These are phyloP conservation scores for Plasmopara muralis DNA, from an alignment of 352 stramenopile genomes.

Conservation along the genomic window DNA sequence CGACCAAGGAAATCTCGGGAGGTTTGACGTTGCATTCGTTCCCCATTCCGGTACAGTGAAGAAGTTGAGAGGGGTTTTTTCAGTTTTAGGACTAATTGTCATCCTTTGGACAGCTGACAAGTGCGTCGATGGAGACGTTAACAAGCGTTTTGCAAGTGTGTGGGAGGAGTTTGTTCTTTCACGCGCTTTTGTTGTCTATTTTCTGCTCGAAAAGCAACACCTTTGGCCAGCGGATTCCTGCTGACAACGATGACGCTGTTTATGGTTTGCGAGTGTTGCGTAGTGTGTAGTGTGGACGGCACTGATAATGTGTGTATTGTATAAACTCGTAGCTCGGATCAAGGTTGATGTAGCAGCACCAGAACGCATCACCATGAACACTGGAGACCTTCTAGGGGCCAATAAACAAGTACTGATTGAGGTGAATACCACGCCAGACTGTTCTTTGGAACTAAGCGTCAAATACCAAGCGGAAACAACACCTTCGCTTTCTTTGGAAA, in stretches of 20 bases:
- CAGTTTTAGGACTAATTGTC: slow-evolving; percentile 5
- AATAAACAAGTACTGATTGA: slow-evolving; percentile 68
- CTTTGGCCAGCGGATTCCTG: slow-evolving; percentile 57
- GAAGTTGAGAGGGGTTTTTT: neutral
- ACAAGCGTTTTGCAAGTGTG: slow-evolving; percentile 70
- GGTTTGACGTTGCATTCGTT: slow-evolving; percentile 74
- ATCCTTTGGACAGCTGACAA: slow-evolving; percentile 32
- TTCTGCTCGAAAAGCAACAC: slow-evolving; percentile 67
- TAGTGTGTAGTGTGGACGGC: neutral
- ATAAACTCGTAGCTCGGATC: slow-evolving; percentile 37
- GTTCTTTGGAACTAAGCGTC: slow-evolving; percentile 50
- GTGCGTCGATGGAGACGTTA: slow-evolving; percentile 56
- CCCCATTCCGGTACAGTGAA: slow-evolving; percentile 54
- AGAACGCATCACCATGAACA: slow-evolving; percentile 77
- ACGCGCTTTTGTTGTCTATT: slow-evolving; percentile 66
- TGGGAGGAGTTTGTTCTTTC: slow-evolving; percentile 82
- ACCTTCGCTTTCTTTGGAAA: slow-evolving; percentile 29
- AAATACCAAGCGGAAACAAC: slow-evolving; percentile 44
- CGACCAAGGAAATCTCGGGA: slow-evolving; percentile 83
- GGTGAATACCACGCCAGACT: slow-evolving; percentile 55
- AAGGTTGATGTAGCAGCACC: slow-evolving; percentile 77
- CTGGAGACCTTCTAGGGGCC: slow-evolving; percentile 40
- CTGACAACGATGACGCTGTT: slow-evolving; percentile 54
- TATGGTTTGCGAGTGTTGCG: slow-evolving; percentile 33
- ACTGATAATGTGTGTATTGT: neutral